Base-by-base conservation (phyloP, 768 basidiomycete genomes). In the Xerocomellus intermedius region DNA sequence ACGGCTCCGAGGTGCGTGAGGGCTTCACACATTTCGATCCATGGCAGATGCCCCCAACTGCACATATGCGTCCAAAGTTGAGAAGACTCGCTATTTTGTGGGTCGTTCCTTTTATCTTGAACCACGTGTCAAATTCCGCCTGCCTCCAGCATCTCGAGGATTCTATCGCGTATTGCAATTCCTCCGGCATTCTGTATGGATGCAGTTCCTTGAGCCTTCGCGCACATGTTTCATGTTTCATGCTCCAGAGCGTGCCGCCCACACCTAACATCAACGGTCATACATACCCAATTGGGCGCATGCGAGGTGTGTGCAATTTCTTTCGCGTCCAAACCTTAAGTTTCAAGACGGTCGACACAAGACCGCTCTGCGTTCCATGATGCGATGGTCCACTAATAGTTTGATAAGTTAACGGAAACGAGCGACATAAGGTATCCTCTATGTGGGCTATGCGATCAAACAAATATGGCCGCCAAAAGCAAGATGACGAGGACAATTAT, bases 401-500 rank as follows among this genome's bases (percentile, higher is more conserved):
- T 22, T n/a, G 44, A 64, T 64, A 61, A 58, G 42, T 61, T 57
- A 61, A 50, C 12, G 16, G 21, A 55, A 60, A 51, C 21, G 38
- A 44, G 45, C 8, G 30, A 46, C 21, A 16, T 16, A 50, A 45
- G 59, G 58, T 57, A 58, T 55, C 42, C 50, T 58, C 54, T 47
- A 42, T 28, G 42, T 22, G 33, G 19, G 36, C 2, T 21, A 47
- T 38, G 41, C 14, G 28, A 36, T 72, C 56, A 94, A 50, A 92
- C 69, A 42, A 97, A 74, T 33, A 98, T 88, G 42, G 94, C 91
- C 6, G 85, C 82, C 32, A 94, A 69, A 12, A 98, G 77, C 21
- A 98, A 77, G 28, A 86, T 77, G 70, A 85, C 75, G 1, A 98
- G 78, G 21, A 98, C 78, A 36, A 94, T 77, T 38, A 92, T 90